These are phyloP conservation scores for Alternaria ethzedia DNA, from an alignment of 2,329 filamentous ascomycete genomes.

Conservation along the genomic window DNA sequence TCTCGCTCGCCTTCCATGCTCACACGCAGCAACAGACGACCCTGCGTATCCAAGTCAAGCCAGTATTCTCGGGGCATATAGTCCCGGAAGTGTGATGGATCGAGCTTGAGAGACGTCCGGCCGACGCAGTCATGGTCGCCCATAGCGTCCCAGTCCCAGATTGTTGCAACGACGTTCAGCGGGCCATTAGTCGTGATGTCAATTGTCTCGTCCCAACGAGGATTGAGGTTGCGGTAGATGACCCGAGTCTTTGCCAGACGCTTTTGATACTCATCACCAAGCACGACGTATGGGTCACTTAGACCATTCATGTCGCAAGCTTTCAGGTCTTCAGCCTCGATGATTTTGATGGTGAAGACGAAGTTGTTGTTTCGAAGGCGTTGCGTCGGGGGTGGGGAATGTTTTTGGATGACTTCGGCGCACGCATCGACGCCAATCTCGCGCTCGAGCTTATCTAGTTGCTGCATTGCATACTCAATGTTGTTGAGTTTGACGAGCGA, in stretches of 20 bases:
- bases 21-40: slow-evolving; percentile 83
- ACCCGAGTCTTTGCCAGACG: slow-evolving; percentile 93
- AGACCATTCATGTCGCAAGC: slow-evolving; percentile 95
- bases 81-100: slow-evolving; percentile 95
- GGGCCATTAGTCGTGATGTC: slow-evolving; percentile 93
- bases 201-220: slow-evolving; percentile 95
- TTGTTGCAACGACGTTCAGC: slow-evolving; percentile 92
- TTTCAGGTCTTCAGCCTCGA: slow-evolving; percentile 96
- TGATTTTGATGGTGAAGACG: slow-evolving; percentile 98
- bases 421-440: slow-evolving; percentile 91
- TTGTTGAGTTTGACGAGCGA: slow-evolving; percentile 98
- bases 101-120: slow-evolving; percentile 95
- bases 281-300: slow-evolving; percentile 95
- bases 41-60: slow-evolving; percentile 96
- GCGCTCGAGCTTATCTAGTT: slow-evolving; percentile 87
- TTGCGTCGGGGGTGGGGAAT: slow-evolving; percentile 74
- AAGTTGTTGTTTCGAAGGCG: slow-evolving; percentile 79
- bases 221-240: slow-evolving; percentile 87
- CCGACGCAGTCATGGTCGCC: slow-evolving; percentile 98
- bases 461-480: slow-evolving; percentile 90
- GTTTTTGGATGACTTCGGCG: slow-evolving; percentile 77
- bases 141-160: slow-evolving; percentile 98
- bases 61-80: slow-evolving; percentile 96
- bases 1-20: slow-evolving; percentile 99
- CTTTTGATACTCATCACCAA: slow-evolving; percentile 97